Percentiles rank a stretch among this genome's conserved stretches.
Conservation (phyloP, 164 flowering plant species). For the Protea cynaroides region DNA sequence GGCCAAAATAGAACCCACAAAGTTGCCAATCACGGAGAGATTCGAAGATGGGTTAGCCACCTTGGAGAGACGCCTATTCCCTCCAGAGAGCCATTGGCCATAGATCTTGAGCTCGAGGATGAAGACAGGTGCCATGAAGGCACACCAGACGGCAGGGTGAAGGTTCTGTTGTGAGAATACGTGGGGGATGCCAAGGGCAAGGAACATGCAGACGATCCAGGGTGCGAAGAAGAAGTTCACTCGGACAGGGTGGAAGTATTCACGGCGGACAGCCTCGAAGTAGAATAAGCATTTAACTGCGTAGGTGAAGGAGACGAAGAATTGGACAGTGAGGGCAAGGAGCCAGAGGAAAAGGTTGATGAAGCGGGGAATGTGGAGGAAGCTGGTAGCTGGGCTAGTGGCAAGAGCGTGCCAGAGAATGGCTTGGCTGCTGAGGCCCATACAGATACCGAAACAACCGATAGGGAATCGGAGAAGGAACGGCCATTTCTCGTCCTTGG, state of each 20-base stretch:
- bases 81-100: constrained; percentile 99
- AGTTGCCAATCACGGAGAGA: constrained; percentile 81
- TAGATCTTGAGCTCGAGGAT: constrained; percentile 77
- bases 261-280: constrained; percentile 85
- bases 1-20: constrained; percentile 76
- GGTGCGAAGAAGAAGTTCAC: constrained; percentile 96
- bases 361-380: constrained; percentile 62
- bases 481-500: constrained; percentile 86
- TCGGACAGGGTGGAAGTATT: constrained; percentile 78
- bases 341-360: constrained; percentile 76
- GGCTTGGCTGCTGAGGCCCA: constrained; percentile 93
- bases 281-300: constrained; percentile 50
- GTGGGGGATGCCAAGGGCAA: constrained; percentile 66
- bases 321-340: constrained; percentile 49
- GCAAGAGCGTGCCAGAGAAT: constrained; percentile 74
- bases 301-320: constrained; percentile 42
- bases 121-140: constrained; percentile 68
- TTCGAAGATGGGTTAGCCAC: constrained; percentile 88
- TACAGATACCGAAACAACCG: constrained; percentile 82
- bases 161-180: constrained; percentile 28
- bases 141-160: constrained; percentile 55
- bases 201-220: constrained; percentile 57
- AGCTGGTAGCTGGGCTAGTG: constrained; percentile 65
- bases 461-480: constrained; percentile 93
- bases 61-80: constrained; percentile 73